These are phyloP conservation scores for Hortiboletus flavorubellus DNA, from an alignment of 768 basidiomycete genomes.

Conservation along the genomic window DNA sequence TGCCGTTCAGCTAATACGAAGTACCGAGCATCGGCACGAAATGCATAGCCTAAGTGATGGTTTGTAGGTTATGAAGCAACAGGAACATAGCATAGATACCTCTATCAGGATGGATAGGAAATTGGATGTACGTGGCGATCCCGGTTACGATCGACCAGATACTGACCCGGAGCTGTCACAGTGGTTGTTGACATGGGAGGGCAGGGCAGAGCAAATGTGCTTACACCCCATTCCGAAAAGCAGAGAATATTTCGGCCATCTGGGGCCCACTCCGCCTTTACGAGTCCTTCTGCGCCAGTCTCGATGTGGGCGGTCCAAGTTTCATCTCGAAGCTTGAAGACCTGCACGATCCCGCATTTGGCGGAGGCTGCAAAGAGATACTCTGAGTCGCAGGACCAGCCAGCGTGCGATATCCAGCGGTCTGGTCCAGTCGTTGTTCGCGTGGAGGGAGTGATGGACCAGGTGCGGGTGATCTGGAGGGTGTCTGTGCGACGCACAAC, in stretches of 20 bases:
- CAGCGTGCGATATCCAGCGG: constrained; percentile 64
- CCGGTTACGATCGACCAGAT: constrained; percentile 82
- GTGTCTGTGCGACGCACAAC: constrained; percentile 83
- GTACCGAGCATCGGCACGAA: constrained; percentile 77
- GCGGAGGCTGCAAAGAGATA: constrained; percentile 79
- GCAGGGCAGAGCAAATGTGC: constrained; percentile 32
- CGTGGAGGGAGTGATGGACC: constrained; percentile 60
- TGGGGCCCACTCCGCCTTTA: constrained; percentile 87
- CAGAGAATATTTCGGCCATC: constrained; percentile 81
- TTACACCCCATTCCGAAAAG: constrained; percentile 92
- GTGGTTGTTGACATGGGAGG: neutral
- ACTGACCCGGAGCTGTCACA: constrained; percentile 71
- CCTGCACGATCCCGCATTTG: constrained; percentile 66
- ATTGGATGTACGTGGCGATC: constrained; percentile 78
- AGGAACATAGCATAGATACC: constrained; percentile 40
- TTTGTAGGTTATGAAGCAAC: neutral
- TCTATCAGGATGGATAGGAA: constrained; percentile 76
- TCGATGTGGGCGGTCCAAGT: constrained; percentile 76
- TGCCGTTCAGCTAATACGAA: constrained; percentile 86
- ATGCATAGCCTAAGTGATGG: constrained; percentile 59
- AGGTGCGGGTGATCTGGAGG: constrained; percentile 79
- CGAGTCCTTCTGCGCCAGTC: constrained; percentile 78
- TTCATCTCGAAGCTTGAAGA: constrained; percentile 79
- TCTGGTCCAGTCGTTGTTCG: constrained; percentile 35
- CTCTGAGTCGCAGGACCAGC: constrained; percentile 88